phyloP scores from a whole-genome alignment of 306 rosid genomes.

The Glycine soja region DNA sequence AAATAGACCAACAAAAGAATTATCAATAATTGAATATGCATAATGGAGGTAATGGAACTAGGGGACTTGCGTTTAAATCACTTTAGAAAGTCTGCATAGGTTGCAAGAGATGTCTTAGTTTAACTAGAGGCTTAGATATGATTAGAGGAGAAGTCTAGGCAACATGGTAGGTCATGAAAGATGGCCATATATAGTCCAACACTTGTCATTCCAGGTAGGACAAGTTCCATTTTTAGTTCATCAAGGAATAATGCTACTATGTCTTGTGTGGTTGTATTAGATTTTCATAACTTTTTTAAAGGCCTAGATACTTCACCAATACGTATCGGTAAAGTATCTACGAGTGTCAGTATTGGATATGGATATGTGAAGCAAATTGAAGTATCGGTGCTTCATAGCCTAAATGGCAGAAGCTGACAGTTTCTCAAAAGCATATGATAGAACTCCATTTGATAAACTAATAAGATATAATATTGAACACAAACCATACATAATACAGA shows the following conservation, averaged over 20 bases:
- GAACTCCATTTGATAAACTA: neutral
- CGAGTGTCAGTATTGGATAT: no score
- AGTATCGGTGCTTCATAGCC: neutral
- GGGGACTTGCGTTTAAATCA: neutral
- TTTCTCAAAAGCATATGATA: neutral
- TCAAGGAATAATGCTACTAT: no score
- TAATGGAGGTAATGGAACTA: neutral
- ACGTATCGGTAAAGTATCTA: no score
- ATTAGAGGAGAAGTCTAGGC: neutral
- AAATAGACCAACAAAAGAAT: conserved; percentile 10
- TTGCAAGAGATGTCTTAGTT: neutral
- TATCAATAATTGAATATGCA: neutral
- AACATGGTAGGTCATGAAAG: neutral
- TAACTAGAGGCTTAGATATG: neutral
- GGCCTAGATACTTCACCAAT: no score
- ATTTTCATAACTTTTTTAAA: no score
- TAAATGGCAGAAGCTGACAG: neutral
- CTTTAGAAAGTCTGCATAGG: neutral
- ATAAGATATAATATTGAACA: neutral
- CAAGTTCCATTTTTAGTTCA: no score
- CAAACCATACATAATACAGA: neutral
- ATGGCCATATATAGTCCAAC: no score
- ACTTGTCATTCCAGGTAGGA: no score
- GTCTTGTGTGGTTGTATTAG: no score
- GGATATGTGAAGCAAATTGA: no score